phyloP scores from a whole-genome alignment of 805 yeast species.

The Candida sonorensis region DNA sequence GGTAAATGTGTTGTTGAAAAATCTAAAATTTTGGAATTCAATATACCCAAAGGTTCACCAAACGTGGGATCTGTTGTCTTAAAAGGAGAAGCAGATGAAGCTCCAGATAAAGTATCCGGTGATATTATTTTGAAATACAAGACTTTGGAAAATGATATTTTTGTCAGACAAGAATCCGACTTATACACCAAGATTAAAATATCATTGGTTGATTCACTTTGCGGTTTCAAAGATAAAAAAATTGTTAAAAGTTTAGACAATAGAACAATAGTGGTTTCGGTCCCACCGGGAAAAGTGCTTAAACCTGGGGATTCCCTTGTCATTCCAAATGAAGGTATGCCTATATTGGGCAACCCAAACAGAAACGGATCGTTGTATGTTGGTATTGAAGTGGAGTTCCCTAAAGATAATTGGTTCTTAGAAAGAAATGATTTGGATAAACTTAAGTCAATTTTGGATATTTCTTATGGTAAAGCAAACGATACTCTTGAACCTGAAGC shows the following conservation, averaged over 20 bases:
- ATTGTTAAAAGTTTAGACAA: constrained; percentile 74
- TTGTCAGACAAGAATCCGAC: constrained; percentile 49
- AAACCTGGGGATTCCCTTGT: constrained; percentile 67
- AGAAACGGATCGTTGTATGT: constrained; percentile 65
- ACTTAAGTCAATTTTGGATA: constrained; percentile 47
- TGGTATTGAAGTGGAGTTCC: constrained; percentile 69
- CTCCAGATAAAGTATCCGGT: constrained; percentile 66
- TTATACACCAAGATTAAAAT: constrained; percentile 53
- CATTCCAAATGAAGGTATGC: constrained; percentile 80
- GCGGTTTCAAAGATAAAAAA: constrained; percentile 64
- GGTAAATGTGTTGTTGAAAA: constrained; percentile 61
- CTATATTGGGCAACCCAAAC: constrained; percentile 32
- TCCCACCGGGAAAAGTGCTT: constrained; percentile 74
- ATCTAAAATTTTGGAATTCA: constrained; percentile 68
- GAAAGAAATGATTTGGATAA: constrained; percentile 60
- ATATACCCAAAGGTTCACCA: constrained; percentile 64
- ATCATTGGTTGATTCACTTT: constrained; percentile 73
- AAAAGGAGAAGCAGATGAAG: constrained; percentile 71
- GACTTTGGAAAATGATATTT: constrained; percentile 38
- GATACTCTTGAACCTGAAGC: constrained; percentile 20
- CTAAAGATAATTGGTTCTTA: constrained; percentile 76
- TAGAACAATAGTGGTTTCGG: constrained; percentile 55
- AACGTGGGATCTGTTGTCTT: constrained; percentile 55
- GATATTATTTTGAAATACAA: constrained; percentile 62
- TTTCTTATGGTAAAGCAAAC: constrained; percentile 21